Evolutionary conservation across 257 asterid species (phyloP).

Genomic region (Scutellaria galericulata): DNA sequence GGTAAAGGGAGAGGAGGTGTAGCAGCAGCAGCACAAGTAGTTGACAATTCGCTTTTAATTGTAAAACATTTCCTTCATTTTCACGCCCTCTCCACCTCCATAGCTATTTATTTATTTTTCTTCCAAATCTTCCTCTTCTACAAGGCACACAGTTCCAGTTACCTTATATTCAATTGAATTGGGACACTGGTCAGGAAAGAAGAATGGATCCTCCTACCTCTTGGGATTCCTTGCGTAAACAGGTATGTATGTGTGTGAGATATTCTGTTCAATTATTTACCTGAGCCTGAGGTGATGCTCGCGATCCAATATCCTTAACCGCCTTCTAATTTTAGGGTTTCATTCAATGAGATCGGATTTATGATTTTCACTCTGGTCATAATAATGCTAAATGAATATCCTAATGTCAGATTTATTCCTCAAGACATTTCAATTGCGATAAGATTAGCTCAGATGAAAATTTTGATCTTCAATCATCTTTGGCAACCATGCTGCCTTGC

Average conservation of each 20-base stretch:
- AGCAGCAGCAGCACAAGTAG: slow-evolving; percentile 7
- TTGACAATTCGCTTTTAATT: slow-evolving; percentile 37
- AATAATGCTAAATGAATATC: slow-evolving; percentile 17
- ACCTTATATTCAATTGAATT: not conserved
- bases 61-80: slow-evolving; percentile 36
- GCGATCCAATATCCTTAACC: not conserved
- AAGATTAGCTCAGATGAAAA: slow-evolving; percentile 23
- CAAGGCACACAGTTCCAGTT: slow-evolving; percentile 14
- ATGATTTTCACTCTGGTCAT: slow-evolving; percentile 5
- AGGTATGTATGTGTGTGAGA: slow-evolving; percentile 45
- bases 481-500: slow-evolving; percentile 14
- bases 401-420: slow-evolving; percentile 17
- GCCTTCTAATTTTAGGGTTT: slow-evolving; percentile 29
- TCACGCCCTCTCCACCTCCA: slow-evolving; percentile 25
- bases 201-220: slow-evolving; percentile 81
- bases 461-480: slow-evolving; percentile 14
- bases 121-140: not conserved
- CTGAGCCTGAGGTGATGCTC: not conserved
- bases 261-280: slow-evolving; percentile 2
- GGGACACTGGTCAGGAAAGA: not conserved
- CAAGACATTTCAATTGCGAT: slow-evolving; percentile 10
- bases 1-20: too few species aligned
- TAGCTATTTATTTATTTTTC: not conserved
- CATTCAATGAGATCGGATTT: slow-evolving; percentile 25
- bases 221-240: slow-evolving; percentile 96